Base-by-base conservation (phyloP, 2,329 filamentous ascomycete species). In the Claviceps fusiformis region DNA sequence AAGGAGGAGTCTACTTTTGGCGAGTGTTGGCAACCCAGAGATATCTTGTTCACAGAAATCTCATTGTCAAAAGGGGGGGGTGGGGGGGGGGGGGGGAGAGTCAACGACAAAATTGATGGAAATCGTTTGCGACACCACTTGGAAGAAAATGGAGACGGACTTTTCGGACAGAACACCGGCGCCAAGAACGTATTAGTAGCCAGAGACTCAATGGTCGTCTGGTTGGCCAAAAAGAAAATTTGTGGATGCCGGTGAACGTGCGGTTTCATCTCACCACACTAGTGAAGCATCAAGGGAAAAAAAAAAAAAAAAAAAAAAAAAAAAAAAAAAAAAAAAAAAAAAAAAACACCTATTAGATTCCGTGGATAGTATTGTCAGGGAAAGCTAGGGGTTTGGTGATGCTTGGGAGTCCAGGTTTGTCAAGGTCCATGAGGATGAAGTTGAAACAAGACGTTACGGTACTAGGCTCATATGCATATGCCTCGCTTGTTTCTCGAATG, bases 231-330 rank as follows among this genome's bases (percentile, higher is more conserved):
- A 27, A 29, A 39, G 13, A 33, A 35, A 19, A 43, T 48, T 11
- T 49, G 50, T 55, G 54, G 49, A 52, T 55, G 33, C 54, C 35
- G 39, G 41, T 54, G 33, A 8, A 46, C 31, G 39, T 24, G 27
- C 27, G 37, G 53, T 19, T 13, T 44, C 41, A 49, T 44, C 17
- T 55, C 52, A 48, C 47, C 46, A 48, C 47, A 54, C 47, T 50
- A 50, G 39, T 41, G 19, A 50, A 15, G 35, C 11, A 37, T 37
- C 6, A 37, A 9, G 10, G 35, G 9, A 15, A 24, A 17, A 15
- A 5, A 24, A 19, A 39, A 47, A 37, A 35, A 29, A 17, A 5
- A 8, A 39, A 17, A 31, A 45, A 39, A 24, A 47, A 27, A 13
- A 47, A 46, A 31, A 17, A 29, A n/a, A n/a, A n/a, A n/a, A n/a